A percentile compares a stretch with the other conserved stretches of the same genome.
Conservation (phyloP, 257 asterid genomes). For the Penstemon eatonii region DNA sequence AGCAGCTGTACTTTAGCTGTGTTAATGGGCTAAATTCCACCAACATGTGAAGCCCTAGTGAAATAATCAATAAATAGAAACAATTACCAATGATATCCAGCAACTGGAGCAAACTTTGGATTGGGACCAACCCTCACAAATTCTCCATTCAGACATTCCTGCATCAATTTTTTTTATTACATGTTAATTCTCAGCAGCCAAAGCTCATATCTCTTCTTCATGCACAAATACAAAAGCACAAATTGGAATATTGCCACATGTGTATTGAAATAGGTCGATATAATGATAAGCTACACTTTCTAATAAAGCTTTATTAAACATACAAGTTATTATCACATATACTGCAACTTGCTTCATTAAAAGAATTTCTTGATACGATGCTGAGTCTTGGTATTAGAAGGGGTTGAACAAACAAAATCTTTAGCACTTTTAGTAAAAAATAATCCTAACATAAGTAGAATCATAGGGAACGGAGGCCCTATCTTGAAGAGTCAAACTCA, state of each 20-base stretch:
- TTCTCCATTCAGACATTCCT: constrained; percentile 96
- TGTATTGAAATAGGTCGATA: background rate
- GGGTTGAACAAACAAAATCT: background rate
- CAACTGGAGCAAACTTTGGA: constrained; percentile 87
- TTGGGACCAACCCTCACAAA: constrained; percentile 96
- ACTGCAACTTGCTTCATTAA: too few relatives aligned
- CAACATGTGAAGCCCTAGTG: background rate
- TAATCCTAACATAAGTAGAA: background rate
- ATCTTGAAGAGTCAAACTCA: constrained; percentile 18
- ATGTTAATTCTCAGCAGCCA: constrained; percentile 12
- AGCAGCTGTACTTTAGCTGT: background rate
- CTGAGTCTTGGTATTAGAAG: background rate
- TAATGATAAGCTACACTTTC: background rate
- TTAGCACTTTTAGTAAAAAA: background rate
- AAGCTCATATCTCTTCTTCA: constrained; percentile 13
- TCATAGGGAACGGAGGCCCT: background rate
- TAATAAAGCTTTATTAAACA: background rate
- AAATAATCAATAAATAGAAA: background rate
- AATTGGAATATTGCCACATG: background rate
- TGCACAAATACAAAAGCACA: constrained; percentile 13
- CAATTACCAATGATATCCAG: constrained; percentile 90
- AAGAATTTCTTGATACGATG: background rate
- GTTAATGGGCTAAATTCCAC: background rate
- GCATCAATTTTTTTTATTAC: constrained; percentile 25
- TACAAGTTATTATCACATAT: background rate